Evolutionary conservation across 257 asterid genomes (phyloP).

Genomic region (Rauvolfia tetraphylla): DNA sequence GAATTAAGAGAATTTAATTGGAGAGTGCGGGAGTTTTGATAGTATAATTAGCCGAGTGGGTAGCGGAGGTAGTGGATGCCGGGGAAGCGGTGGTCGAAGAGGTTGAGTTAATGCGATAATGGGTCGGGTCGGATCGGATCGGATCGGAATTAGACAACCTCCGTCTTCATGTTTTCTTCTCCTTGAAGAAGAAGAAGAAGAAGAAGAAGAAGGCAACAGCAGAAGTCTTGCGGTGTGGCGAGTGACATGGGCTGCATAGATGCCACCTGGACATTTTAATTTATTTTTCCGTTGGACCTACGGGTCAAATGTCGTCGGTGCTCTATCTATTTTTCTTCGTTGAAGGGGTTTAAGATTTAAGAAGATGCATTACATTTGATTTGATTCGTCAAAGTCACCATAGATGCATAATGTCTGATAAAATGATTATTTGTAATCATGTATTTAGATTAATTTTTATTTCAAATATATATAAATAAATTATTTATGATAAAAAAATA

Average conservation of each 20-base stretch:
- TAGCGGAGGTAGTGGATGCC: not conserved
- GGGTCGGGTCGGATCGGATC: constrained; percentile 5
- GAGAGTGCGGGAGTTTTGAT: no score
- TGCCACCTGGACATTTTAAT: not conserved
- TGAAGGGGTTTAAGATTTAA: no score
- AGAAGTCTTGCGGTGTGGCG: not conserved
- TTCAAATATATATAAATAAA: no score
- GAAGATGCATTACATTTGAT: no score
- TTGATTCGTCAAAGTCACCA: no score
- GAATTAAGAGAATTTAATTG: not conserved
- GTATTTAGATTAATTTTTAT: no score
- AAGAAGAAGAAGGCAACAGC: not conserved
- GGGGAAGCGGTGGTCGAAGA: not conserved
- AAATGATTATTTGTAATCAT: no score
- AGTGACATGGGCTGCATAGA: not conserved
- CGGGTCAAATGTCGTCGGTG: not conserved
- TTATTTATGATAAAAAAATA: no score
- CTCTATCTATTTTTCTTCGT: no score
- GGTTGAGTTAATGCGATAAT: not conserved
- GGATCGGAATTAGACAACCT: constrained; percentile 1
- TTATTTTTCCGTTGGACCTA: not conserved
- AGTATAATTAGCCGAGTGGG: not conserved
- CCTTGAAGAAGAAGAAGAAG: not conserved
- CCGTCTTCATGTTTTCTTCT: not conserved
- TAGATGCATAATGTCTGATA: no score